Percentiles rank a stretch among this genome's conserved stretches.
Evolutionary conservation across 192 early-diverging fungal genomes (phyloP).

Genomic region (Ambispora gerdemannii): DNA sequence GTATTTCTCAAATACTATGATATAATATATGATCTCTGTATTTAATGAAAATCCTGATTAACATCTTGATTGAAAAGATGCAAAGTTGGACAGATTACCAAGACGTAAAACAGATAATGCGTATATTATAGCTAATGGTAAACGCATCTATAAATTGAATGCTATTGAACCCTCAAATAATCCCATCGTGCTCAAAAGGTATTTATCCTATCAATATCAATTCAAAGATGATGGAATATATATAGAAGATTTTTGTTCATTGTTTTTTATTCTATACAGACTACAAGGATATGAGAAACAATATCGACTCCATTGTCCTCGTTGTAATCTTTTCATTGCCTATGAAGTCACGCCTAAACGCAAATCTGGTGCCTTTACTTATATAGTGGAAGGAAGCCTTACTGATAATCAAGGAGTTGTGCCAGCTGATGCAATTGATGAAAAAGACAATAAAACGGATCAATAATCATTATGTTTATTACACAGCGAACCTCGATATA

Average conservation of each 20-base stretch:
- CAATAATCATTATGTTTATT: too few relatives aligned
- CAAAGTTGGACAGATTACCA: conserved; percentile 43
- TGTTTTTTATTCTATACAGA: background rate
- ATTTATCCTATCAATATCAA: too few relatives aligned
- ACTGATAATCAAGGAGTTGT: conserved; percentile 52
- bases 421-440: conserved; percentile 29
- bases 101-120: conserved; percentile 49
- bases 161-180: conserved; percentile 37
- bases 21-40: background rate
- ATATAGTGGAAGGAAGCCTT: conserved; percentile 54
- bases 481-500: too few relatives aligned
- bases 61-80: conserved; percentile 7
- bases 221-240: too few relatives aligned
- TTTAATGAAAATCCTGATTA: background rate
- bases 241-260: too few relatives aligned
- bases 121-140: conserved; percentile 46
- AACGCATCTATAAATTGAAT: conserved; percentile 54
- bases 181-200: conserved; percentile 25
- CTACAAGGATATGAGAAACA: conserved; percentile 36
- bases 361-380: conserved; percentile 52
- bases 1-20: too few relatives aligned
- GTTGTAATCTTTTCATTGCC: conserved; percentile 51
- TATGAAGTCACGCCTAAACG: conserved; percentile 52
- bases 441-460: too few relatives aligned
- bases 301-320: conserved; percentile 36